Base-by-base conservation (phyloP, 331 rosid species). In the Ulmus americana region DNA sequence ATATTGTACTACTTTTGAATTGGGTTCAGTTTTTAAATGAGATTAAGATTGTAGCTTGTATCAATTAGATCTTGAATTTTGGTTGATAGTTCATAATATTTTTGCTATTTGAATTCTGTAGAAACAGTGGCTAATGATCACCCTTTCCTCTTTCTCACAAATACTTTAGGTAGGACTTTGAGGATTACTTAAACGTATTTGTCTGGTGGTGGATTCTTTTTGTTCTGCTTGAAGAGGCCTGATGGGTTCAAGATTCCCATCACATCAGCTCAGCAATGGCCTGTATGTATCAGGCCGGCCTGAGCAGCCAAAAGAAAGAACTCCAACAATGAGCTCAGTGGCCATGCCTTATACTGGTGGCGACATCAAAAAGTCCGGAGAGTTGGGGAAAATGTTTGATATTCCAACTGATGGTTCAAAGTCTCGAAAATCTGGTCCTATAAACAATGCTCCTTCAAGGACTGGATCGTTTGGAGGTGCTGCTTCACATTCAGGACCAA, bases 231-330 rank as follows among this genome's bases (percentile, higher is more conserved):
- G 63, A 60, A 73, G 39, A 74, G 65, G 83, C 67, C 54, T 47
- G 85, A 92, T 92, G 98, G 91, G 97, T 89, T 92, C 98, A 14
- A 81, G 98, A 76, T 86, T 89, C 88, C 98, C 95, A 64, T 92
- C 98, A 72, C 98, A 92, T 89, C 95, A 92, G 73, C 98, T 92
- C 68, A 89, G 98, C 87, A 92, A 87, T 82, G 98, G 98, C 77
- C 90, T 92, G 59, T 92, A 83, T 44, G 98, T 92, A 68, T 92
- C 98, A n/a, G 98, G 98, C 67, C 88, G 98, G 82, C 98, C 98
- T 60, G 98, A 92, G 70, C 95, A 87, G 81, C 98, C 95, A 9
- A 92, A 92, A 79, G 98, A 92, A 81, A 87, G 82, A 86, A 11
- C 88, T 67, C 98, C 98, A 0, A 85, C 97, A 4, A 89, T 92